Evolutionary conservation across 345 rosid species (phyloP).

Genomic region (Anastatica hierochuntica): DNA sequence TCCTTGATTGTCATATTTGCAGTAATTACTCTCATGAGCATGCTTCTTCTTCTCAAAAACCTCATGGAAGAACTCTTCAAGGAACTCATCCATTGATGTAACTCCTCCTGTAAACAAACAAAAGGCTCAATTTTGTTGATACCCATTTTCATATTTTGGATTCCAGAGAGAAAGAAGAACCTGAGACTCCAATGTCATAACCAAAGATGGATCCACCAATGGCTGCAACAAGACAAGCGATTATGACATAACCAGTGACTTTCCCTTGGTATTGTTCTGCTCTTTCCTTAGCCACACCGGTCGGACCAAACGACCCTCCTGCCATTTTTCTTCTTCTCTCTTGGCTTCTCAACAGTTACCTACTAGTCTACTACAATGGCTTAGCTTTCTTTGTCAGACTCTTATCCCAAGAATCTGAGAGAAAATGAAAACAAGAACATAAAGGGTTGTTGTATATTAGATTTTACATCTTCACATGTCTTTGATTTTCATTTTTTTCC

Average conservation of each 20-base stretch:
- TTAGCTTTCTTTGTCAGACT: background rate
- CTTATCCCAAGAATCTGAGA: constrained; percentile 11
- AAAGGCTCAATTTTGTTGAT: background rate
- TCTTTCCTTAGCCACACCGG: constrained; percentile 79
- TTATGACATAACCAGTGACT: constrained; percentile 55
- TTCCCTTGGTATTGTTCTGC: constrained; percentile 70
- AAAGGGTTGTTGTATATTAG: background rate
- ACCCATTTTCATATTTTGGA: background rate
- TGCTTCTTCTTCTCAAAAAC: constrained; percentile 56
- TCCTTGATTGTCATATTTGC: constrained; percentile 73
- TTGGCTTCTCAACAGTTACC: background rate
- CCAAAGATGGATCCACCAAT: constrained; percentile 86
- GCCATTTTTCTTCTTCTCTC: constrained; percentile 39
- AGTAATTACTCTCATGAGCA: constrained; percentile 86
- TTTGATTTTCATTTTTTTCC: background rate
- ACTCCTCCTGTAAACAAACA: constrained; percentile 58
- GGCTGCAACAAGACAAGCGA: constrained; percentile 67
- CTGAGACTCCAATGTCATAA: constrained; percentile 90
- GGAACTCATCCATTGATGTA: constrained; percentile 80
- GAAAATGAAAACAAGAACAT: background rate
- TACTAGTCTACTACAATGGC: no score
- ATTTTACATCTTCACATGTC: constrained; percentile 12
- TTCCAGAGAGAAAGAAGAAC: constrained; percentile 20
- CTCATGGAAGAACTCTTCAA: constrained; percentile 48
- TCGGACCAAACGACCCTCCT: constrained; percentile 65